Evolutionary conservation across 129 eudicot species (phyloP).

Genomic region (Sambucus nigra): DNA sequence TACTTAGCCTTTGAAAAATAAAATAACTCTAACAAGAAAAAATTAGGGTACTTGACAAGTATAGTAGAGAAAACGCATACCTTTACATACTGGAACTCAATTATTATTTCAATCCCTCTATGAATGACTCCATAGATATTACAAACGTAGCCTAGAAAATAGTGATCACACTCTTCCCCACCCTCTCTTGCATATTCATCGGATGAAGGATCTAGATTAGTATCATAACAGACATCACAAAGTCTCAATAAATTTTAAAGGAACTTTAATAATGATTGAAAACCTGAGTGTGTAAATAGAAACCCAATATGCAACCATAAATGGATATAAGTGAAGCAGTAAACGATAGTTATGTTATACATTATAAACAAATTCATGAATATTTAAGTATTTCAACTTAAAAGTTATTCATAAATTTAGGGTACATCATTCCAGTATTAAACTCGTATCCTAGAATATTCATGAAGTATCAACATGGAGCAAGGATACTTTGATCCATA

Average conservation of each 20-base stretch:
- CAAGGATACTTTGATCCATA: no score
- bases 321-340: background rate
- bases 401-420: no score
- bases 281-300: background rate
- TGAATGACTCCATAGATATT: conserved; percentile 81
- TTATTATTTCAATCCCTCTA: conserved; percentile 66
- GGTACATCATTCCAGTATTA: no score
- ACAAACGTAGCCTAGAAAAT: conserved; percentile 75
- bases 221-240: conserved; percentile 37
- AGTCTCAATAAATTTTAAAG: conserved; percentile 2
- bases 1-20: background rate
- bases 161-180: conserved; percentile 83
- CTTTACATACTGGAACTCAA: conserved; percentile 79
- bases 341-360: no score
- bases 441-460: no score
- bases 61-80: conserved; percentile 21
- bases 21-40: background rate
- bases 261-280: conserved; percentile 6
- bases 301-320: background rate
- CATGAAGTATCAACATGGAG: no score
- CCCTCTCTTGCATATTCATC: conserved; percentile 26
- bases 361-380: background rate
- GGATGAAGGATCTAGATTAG: conserved; percentile 24
- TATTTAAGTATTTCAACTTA: no score
- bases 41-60: background rate